Conservation (phyloP, 1,284 basidiomycete species). For the Sporisorium iseilematis-ciliati region DNA sequence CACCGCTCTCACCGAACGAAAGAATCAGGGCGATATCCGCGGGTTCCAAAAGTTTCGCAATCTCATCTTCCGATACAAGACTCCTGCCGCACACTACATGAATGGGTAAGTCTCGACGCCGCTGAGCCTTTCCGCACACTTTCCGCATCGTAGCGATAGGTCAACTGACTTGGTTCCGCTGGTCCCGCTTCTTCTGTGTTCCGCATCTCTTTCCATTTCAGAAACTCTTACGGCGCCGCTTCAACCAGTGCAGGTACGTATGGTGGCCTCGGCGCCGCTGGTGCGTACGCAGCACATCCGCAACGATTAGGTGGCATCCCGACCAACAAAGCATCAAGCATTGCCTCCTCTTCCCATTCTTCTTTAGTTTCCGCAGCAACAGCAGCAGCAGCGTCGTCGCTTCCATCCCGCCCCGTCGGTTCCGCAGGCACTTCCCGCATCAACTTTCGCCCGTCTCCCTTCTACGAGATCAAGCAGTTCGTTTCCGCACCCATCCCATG, state of each 20-base stretch:
- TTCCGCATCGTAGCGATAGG: not conserved
- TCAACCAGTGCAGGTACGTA: conserved; percentile 44
- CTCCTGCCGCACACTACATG: conserved; percentile 11
- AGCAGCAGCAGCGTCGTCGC: conserved; percentile 7
- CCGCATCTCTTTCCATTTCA: not conserved
- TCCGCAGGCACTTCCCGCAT: conserved; percentile 28
- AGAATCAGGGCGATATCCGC: conserved; percentile 35
- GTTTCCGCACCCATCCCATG: conserved; percentile 52
- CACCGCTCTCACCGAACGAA: conserved; percentile 28
- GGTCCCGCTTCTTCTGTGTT: not conserved
- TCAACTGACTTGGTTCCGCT: conserved; percentile 4
- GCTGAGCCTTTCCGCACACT: not conserved
- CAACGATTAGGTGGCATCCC: conserved; percentile 34
- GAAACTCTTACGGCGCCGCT: conserved; percentile 3
- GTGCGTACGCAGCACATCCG: conserved; percentile 29
- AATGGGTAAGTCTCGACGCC: conserved; percentile 19
- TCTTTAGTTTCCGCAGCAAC: conserved; percentile 18
- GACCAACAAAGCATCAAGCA: conserved; percentile 25
- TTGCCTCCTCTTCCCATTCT: conserved; percentile 37
- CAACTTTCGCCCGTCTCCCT: conserved; percentile 61
- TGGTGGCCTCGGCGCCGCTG: conserved; percentile 24
- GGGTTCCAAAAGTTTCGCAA: conserved; percentile 44
- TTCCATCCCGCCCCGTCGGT: conserved; percentile 16
- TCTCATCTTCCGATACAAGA: conserved; percentile 40
- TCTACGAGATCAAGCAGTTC: conserved; percentile 60